Base-by-base conservation (phyloP, 1,139 yeast genomes). In the Pichia sp. region DNA sequence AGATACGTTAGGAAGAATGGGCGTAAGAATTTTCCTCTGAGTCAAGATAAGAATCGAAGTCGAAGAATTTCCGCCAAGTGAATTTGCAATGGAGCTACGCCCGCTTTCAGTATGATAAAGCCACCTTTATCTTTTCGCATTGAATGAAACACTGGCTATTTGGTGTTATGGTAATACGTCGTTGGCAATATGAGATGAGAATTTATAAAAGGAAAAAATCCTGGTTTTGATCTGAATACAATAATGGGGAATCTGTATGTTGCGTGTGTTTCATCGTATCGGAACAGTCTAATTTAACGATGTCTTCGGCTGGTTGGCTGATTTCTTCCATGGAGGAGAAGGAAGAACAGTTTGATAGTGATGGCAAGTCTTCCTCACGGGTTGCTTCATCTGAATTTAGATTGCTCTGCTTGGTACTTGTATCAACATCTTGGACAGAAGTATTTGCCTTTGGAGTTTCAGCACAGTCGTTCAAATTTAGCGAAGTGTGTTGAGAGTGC, bases 321-420 rank as follows among this genome's bases (percentile, higher is more conserved):
- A 40, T 16, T 7, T 55, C 56, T 44, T 59, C 63, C 22, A 50
- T 34, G 3, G 60, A 57, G 7, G 62, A 59, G 4, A 48, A 47
- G 1, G 65, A 62, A 10, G 64, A 60, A 31, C 62, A 62, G 42
- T 57, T 57, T 10, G 61, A 51, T 8, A 61, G 41, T 4, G 54
- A 54, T 5, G 62, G 63, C 13, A 62, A 49, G 19, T 60, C 61
- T n/a, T 56, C 55, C 3, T 41, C 37, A 31, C 18, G 37, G 28
- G 16, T 26, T 21, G 25, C 9, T 23, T 39, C 41, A 18, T 39
- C 26, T 12, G 13, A 13, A 16, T 21, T 22, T 10, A 13, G 13
- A 39, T 39, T 22, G 16, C 19, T 10, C 16, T 16, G 41, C 7
- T 39, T 8, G 18, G 23, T 19, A 16, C 45, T 37, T 44, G 41